Base-by-base conservation (phyloP, 2,329 filamentous ascomycete genomes). In the Neonectria punicea region DNA sequence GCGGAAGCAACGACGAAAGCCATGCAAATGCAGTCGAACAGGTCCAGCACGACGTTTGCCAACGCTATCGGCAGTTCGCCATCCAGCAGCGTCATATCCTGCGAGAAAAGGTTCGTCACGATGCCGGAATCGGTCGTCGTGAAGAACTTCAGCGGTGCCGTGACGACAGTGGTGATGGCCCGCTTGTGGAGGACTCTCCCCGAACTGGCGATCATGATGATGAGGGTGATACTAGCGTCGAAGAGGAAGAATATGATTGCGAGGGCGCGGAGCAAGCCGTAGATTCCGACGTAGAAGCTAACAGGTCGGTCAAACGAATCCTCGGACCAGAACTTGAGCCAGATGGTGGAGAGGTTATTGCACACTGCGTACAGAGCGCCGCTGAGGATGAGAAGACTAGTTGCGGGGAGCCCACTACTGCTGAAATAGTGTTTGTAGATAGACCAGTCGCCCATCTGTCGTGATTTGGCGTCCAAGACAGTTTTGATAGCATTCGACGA, bases 1-100 rank as follows among this genome's bases (percentile, higher is more conserved):
- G 69, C 71, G 0, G 74, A 73, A 0, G 81, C 81, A 41, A 89
- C 83, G 2, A 89, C 76, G 8, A 78, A 78, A n/a, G 83, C 80
- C 67, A 84, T 81, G 6, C 82, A 82, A 5, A 86, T 68, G 2
- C 72, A 63, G 14, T 70, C 65, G 4, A 75, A 73, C 1, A 74
- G 14, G 4, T 69, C 54, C 0, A 75, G 36, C 2, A 65, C 63
- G 5, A 76, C 53, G 50, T 82, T 81, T 1, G 76, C 65, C 1
- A 82, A 53, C 0, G 78, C 62, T 20, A 74, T 53, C 0, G 81
- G 80, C 0, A 84, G 69, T 28, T 82, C 78, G 1, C 71, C 72
- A 41, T 84, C 82, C 4, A 84, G 71, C 0, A 84, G 72, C 2
- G 74, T 77, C 67, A 83, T 73, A 32, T 85, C 83, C 63, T 85